Percentiles rank a stretch among this genome's conserved stretches.
These are phyloP conservation scores for Ilyonectria destructans DNA, from an alignment of 2,329 filamentous ascomycete species.

Conservation along the genomic window DNA sequence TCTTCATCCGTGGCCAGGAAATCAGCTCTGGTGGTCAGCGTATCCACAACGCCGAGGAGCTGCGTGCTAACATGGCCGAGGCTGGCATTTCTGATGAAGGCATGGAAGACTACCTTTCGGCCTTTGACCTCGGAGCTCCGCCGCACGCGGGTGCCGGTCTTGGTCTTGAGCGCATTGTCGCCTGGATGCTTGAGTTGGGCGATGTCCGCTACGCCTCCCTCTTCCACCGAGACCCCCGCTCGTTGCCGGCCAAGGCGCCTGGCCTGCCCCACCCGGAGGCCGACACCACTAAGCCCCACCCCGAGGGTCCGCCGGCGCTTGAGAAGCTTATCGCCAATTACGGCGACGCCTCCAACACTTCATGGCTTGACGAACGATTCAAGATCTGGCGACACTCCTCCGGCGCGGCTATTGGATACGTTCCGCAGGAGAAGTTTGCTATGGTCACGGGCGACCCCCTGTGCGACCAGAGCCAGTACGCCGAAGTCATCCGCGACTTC, in stretches of 20 bases:
- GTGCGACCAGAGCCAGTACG: slow-evolving; percentile 85
- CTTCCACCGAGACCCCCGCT: slow-evolving; percentile 91
- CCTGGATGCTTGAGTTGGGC: slow-evolving; percentile 87
- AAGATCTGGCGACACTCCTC: slow-evolving; percentile 89
- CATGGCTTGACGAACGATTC: slow-evolving; percentile 92
- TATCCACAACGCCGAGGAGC: slow-evolving; percentile 84
- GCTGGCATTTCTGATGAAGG: slow-evolving; percentile 83
- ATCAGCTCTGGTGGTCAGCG: slow-evolving; percentile 94
- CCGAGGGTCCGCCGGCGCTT: slow-evolving; percentile 77
- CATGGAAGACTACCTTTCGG: slow-evolving; percentile 92
- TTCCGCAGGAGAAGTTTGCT: slow-evolving; percentile 82
- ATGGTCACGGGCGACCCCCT: slow-evolving; percentile 92
- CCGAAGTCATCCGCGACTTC: slow-evolving; percentile 81
- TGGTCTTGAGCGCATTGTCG: slow-evolving; percentile 89
- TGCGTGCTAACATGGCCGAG: slow-evolving; percentile 84
- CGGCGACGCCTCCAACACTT: slow-evolving; percentile 93
- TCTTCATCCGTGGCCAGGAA: slow-evolving; percentile 94
- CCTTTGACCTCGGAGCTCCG: slow-evolving; percentile 90
- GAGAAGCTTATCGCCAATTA: slow-evolving; percentile 96
- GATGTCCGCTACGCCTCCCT: slow-evolving; percentile 92
- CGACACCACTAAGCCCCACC: slow-evolving; percentile 75
- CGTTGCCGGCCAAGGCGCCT: slow-evolving; percentile 78
- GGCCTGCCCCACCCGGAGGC: slow-evolving; percentile 89
- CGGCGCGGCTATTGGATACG: slow-evolving; percentile 89
- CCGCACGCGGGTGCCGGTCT: slow-evolving; percentile 93